Evolutionary conservation across 2,329 filamentous ascomycete genomes (phyloP).

Genomic region (Talaromyces pinophilus): DNA sequence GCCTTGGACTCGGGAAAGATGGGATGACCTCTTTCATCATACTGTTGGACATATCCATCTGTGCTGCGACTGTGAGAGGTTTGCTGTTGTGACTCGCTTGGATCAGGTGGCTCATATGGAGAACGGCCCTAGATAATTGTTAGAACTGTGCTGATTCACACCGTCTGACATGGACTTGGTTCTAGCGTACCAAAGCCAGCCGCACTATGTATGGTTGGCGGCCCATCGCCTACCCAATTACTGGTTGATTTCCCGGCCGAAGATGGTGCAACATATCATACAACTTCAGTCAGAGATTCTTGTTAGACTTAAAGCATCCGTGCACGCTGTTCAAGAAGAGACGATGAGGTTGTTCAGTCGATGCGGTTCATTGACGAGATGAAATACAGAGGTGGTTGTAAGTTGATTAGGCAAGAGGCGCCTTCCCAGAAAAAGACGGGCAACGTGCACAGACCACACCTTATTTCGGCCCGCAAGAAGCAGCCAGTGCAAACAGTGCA

Average conservation of each 20-base stretch:
- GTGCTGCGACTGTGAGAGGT: constrained; percentile 30
- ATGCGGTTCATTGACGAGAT: neutral
- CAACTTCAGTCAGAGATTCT: neutral
- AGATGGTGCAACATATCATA: neutral
- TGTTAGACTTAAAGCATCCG: neutral
- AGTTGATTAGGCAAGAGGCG: neutral
- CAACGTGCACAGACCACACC: constrained; percentile 33
- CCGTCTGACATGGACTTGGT: neutral
- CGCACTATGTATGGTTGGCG: constrained; percentile 49
- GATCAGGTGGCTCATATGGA: constrained; percentile 46
- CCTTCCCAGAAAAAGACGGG: constrained; percentile 24
- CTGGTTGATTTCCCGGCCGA: neutral
- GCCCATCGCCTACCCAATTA: constrained; percentile 38
- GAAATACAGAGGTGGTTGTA: neutral
- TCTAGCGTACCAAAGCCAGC: constrained; percentile 48
- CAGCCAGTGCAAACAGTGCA: constrained; percentile 39
- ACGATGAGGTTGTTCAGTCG: neutral
- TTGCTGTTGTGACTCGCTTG: constrained; percentile 27
- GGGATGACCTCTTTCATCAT: constrained; percentile 51
- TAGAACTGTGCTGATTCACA: neutral
- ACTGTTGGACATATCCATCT: constrained; percentile 50
- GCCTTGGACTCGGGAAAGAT: constrained; percentile 46
- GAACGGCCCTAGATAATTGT: constrained; percentile 44
- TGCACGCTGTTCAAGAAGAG: neutral
- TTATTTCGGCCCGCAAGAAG: constrained; percentile 36